These are phyloP conservation scores for Leccinum boreale DNA, from an alignment of 768 basidiomycete genomes.

Conservation along the genomic window DNA sequence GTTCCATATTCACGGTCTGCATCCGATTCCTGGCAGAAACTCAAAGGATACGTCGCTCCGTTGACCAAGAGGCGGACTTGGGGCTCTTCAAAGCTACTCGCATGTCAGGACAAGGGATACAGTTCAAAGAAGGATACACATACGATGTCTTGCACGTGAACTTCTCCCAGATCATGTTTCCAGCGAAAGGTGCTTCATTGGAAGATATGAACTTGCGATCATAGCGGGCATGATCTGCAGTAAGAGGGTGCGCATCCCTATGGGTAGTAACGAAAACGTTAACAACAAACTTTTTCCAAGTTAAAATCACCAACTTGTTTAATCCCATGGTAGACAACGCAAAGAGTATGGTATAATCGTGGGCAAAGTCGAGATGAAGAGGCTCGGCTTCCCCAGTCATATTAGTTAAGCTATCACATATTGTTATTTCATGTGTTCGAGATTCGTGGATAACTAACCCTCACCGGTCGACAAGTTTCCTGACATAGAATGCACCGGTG, in stretches of 20 bases:
- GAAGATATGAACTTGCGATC: slow-evolving; percentile 37
- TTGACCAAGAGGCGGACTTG: slow-evolving; percentile 43
- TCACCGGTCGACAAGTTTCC: slow-evolving; percentile 38
- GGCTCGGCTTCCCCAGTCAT: slow-evolving; percentile 26
- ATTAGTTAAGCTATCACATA: slow-evolving; percentile 30
- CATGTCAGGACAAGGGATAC: background rate
- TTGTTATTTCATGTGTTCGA: background rate
- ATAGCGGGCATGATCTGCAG: slow-evolving; percentile 20
- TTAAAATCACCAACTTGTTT: slow-evolving; percentile 28
- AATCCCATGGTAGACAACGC: slow-evolving; percentile 37
- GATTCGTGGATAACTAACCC: background rate
- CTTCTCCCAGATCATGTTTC: slow-evolving; percentile 42
- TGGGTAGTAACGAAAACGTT: background rate
- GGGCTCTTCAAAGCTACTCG: slow-evolving; percentile 29
- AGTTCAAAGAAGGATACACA: background rate
- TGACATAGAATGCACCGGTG: slow-evolving; percentile 37
- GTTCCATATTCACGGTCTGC: slow-evolving; percentile 34
- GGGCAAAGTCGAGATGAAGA: slow-evolving; percentile 42
- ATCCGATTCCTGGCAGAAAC: slow-evolving; percentile 27
- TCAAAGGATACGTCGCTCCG: slow-evolving; percentile 36
- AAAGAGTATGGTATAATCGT: slow-evolving; percentile 37
- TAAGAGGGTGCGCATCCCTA: slow-evolving; percentile 34
- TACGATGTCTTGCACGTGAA: slow-evolving; percentile 38
- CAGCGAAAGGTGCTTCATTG: slow-evolving; percentile 39
- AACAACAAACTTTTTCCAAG: background rate